Conservation (phyloP, 2,329 filamentous ascomycete genomes). For the Bipolaris zeicola region DNA sequence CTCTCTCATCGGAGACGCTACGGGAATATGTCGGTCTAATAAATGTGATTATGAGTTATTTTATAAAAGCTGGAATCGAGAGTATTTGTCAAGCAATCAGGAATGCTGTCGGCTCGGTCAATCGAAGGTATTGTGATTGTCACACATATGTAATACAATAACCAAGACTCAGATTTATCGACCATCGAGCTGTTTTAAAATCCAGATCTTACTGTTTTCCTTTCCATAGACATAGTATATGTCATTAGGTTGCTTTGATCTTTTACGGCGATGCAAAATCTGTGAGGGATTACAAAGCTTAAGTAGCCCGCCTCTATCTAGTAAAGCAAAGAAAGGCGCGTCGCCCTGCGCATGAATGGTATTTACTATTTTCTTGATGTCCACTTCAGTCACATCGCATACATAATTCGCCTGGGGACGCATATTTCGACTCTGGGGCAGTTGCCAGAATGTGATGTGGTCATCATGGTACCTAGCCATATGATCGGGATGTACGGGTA, state of each 20-base stretch:
- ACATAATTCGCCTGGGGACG: not conserved
- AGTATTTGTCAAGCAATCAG: no score
- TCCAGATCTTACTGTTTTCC: conserved; percentile 3
- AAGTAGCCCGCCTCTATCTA: not conserved
- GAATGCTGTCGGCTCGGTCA: no score
- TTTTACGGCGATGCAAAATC: not conserved
- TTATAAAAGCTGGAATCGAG: no score
- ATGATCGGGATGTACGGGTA: not conserved
- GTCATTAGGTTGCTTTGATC: not conserved
- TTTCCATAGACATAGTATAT: conserved; percentile 8
- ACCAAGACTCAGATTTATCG: not conserved
- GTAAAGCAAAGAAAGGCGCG: conserved; percentile 11
- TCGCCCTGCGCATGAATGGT: not conserved
- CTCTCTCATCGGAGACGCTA: no score
- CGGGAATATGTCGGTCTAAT: conserved; percentile 3
- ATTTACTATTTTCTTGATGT: not conserved
- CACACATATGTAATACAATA: not conserved
- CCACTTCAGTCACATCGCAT: not conserved
- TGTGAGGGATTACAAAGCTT: conserved; percentile 1
- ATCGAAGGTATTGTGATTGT: not conserved
- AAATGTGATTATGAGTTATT: not conserved
- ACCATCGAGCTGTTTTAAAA: not conserved
- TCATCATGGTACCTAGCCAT: not conserved
- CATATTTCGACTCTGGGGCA: not conserved
- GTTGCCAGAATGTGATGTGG: conserved; percentile 8